Evolutionary conservation across 768 basidiomycete species (phyloP).

Genomic region (Phanerochaete sordida): DNA sequence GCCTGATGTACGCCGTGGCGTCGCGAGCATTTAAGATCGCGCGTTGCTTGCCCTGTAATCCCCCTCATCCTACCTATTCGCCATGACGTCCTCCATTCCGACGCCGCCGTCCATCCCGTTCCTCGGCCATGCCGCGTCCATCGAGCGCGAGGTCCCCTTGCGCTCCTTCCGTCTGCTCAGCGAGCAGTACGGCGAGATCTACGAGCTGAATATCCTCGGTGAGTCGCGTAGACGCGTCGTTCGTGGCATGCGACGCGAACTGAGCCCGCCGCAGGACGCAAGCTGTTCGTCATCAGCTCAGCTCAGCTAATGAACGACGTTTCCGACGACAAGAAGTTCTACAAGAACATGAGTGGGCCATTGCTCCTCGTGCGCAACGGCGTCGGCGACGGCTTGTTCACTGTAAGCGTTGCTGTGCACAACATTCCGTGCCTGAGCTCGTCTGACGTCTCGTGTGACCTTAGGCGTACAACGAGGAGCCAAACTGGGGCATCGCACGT

Average conservation of each 20-base stretch:
- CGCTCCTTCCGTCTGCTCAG: constrained; percentile 33
- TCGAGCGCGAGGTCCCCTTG: constrained; percentile 35
- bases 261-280: constrained; percentile 9
- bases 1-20: no score
- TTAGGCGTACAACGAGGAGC: constrained; percentile 36
- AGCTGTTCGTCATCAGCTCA: constrained; percentile 28
- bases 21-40: no score
- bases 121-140: constrained; percentile 35
- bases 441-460: background rate
- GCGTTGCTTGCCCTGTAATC: background rate
- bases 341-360: constrained; percentile 33
- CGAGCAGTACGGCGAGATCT: constrained; percentile 42
- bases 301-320: constrained; percentile 38
- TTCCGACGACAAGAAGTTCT: constrained; percentile 40
- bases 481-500: constrained; percentile 47
- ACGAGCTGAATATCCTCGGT: constrained; percentile 35
- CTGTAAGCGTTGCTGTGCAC: constrained; percentile 20
- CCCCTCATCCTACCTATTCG: background rate
- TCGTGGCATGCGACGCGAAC: background rate
- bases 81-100: constrained; percentile 37
- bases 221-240: background rate
- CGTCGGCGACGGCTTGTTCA: constrained; percentile 40
- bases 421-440: background rate
- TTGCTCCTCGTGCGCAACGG: constrained; percentile 33
- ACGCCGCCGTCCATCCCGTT: constrained; percentile 40